Evolutionary conservation across 192 early-diverging fungal species (phyloP), one percentile per base, ranked within the genome.

Genomic region (Neocallimastix lanati): DNA sequence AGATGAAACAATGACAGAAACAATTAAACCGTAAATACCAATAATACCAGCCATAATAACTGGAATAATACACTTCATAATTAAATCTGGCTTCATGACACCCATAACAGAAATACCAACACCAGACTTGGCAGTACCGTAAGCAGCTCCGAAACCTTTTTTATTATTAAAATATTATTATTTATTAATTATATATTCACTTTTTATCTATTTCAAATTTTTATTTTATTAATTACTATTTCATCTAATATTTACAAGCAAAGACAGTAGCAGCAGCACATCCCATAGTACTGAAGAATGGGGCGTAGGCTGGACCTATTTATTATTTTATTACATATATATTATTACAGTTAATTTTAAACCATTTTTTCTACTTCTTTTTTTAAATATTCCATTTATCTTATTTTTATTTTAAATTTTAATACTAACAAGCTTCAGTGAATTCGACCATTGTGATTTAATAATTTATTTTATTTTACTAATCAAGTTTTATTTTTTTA

Each of bases 11-110:
- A 99, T 86, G 78, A 99, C 97, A 76, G 95, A 88, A 35, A 98
- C 94, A 13, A 99, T 96, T 28, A 99, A 90, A 78, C 98, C 98
- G 88, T 99, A 99, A 77, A 99, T 95, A 33, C 93, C 96, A 86
- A 99, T 92, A 84, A 99, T 99, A 91, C 96, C 96, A 80, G 95
- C 93, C 98, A 99, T 99, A 84, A 99, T 94, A 29, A 98, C 96
- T 15, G 98, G 98, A 79, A 99, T 92, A 77, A 97, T 87, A 28
- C 90, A 87, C 88, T 93, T 92, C 93, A 94, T 92, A 81, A 93
- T 91, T 28, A 98, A 89, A 36, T 96, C 92, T 82, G 98, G 98
- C 50, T 92, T 89, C 85, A 99, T 94, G 15, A 96, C 92, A 84
- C 96, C 96, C 80, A 95, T 94, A 76, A 93, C 94, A 35, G 96